These are phyloP conservation scores for Colletotrichum tamarilloi DNA, from an alignment of 2,329 filamentous ascomycete genomes.

Conservation along the genomic window DNA sequence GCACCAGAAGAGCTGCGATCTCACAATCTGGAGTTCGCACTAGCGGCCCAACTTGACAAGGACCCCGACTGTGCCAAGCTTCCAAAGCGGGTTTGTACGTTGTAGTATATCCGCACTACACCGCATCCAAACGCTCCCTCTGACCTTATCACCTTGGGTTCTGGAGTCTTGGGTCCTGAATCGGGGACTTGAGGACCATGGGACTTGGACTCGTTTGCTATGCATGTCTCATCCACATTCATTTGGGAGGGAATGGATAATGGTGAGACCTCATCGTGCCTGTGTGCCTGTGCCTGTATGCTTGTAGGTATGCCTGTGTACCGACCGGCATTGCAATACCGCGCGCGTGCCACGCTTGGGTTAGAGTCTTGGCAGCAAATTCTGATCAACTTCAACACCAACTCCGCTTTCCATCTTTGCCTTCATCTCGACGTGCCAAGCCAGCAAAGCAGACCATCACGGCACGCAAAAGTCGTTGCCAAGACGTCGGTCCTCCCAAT, in stretches of 20 bases:
- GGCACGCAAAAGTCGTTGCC: background rate
- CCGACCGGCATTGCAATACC: background rate
- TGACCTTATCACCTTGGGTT: background rate
- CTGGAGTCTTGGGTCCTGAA: too few species aligned
- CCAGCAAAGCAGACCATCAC: background rate
- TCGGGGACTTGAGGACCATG: background rate
- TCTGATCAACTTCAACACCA: background rate
- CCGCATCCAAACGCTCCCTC: constrained; percentile 3
- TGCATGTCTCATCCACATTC: background rate
- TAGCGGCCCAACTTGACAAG: constrained; percentile 30
- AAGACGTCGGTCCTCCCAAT: background rate
- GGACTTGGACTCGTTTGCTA: background rate
- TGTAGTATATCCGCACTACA: constrained; percentile 29
- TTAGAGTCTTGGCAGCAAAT: background rate
- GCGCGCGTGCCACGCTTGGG: background rate
- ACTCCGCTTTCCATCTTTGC: background rate
- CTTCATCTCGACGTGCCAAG: background rate
- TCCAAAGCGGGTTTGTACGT: constrained; percentile 8
- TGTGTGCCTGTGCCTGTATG: too few species aligned
- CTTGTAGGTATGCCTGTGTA: background rate
- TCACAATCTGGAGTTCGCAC: constrained; percentile 29
- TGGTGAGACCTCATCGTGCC: background rate
- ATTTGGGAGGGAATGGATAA: background rate
- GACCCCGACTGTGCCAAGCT: constrained; percentile 31
- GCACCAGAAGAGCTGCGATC: constrained; percentile 13